Conservation (phyloP, 352 stramenopile genomes). For the Globisporangium acanthophoron region DNA sequence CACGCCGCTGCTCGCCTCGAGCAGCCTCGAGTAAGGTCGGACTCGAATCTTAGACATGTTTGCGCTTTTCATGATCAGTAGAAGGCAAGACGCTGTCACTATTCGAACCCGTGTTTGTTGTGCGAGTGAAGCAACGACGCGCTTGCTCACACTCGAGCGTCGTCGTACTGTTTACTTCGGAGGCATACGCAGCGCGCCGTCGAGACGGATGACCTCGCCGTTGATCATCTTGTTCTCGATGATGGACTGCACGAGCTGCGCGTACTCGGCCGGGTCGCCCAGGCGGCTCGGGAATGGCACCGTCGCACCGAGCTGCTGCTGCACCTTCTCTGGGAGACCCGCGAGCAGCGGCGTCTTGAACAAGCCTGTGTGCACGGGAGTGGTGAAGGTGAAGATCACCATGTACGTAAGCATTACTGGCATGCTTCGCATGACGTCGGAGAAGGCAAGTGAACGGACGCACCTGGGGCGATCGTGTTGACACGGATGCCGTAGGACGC, state of each 20-base stretch:
- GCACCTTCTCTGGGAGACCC: slow-evolving; percentile 93
- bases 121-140: background rate
- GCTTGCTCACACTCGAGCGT: background rate
- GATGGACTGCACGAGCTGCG: slow-evolving; percentile 92
- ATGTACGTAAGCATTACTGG: too few species aligned
- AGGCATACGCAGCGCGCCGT: slow-evolving; percentile 96
- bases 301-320: slow-evolving; percentile 88
- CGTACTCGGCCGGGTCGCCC: slow-evolving; percentile 94
- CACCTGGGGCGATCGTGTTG: slow-evolving; percentile 95
- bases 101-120: too few species aligned
- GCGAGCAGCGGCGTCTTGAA: slow-evolving; percentile 96
- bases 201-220: slow-evolving; percentile 96
- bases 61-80: too few species aligned
- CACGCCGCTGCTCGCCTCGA: slow-evolving; percentile 68
- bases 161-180: slow-evolving; percentile 53
- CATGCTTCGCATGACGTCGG: too few species aligned
- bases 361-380: slow-evolving; percentile 46
- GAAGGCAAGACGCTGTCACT: too few species aligned
- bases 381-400: slow-evolving; percentile 10
- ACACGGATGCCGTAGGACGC: slow-evolving; percentile 92
- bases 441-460: slow-evolving; percentile 1
- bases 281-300: slow-evolving; percentile 96
- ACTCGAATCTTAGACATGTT: too few species aligned
- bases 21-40: slow-evolving; percentile 30
- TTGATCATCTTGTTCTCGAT: slow-evolving; percentile 99